Evolutionary conservation across 192 early-diverging fungal genomes (phyloP), one percentile per base, ranked within the genome.

Genomic region (Podila epigama): DNA sequence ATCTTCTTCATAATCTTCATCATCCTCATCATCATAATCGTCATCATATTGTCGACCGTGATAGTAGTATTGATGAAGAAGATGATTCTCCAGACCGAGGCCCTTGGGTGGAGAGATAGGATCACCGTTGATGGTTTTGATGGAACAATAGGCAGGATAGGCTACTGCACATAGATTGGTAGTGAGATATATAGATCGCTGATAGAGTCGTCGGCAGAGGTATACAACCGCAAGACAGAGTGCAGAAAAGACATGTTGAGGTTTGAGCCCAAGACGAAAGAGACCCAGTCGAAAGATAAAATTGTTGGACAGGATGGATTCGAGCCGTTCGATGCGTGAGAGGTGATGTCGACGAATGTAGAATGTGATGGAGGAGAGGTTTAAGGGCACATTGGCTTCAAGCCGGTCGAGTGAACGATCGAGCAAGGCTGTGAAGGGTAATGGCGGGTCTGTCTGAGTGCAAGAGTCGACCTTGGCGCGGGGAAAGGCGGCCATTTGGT

Each of bases 141-240:
- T 79, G 13, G 82, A 86, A 29, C 70, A 69, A 39, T 78, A 83
- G 1, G 84, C 64, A 33, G 87, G 87, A 40, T 88, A 88, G 1
- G 80, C 51, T 5, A 86, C 85, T 8, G 84, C 87, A 3, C 86
- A 51, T 6, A 75, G 39, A 40, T 83, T 82, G 40, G 81, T 71
- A n/a, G 82, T 52, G 15, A 87, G 40, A 52, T 77, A 82, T 20
- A 79, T 52, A 6, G 73, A 80, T 37, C 51, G 68, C 20, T 55
- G 69, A 59, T 85, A 87, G 29, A 80, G 57, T 25, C 73, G 63
- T 32, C 77, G 65, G 33, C 64, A 57, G 20, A 51, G 52, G 29
- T 67, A 68, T 18, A 78, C 33, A 12, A 80, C 22, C 6, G 64
- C 39, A 11, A 81, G 51, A 29, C 57, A 64, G 5, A 83, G 65